Evolutionary conservation across 148 eudicot genomes (phyloP), one percentile per base, ranked within the genome.

Genomic region (Rheum nobile): DNA sequence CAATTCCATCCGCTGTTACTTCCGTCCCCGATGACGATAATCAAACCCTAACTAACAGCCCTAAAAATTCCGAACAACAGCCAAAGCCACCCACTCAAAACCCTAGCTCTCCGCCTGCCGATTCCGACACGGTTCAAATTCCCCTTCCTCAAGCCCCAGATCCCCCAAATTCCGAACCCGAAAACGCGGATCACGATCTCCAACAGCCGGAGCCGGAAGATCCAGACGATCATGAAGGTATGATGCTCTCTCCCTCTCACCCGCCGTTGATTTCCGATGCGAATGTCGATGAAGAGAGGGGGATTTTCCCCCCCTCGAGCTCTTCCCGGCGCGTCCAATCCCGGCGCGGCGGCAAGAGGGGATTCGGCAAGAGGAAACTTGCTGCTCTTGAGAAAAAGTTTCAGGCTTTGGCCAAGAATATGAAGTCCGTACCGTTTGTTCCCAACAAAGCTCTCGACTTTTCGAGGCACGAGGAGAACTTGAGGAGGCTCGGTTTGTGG

Each of bases 401-500:
- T 34, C 80, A 76, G 28, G 65, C 37, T 73, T 77, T 95, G 41
- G 61, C 28, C 4, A 74, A 72, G 31, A 81, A 71, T 9, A 77
- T 92, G 2, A 86, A 84, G 0, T 90, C 91, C 6, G 81, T 96
- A 9, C 91, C 96, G 0, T 96, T 96, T 78, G 32, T 73, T 6
- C 94, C 96, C 12, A 31, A 37, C 7, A 85, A 87, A 73, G 38
- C 32, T 29, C 80, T 83, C 0, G 89, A 86, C 71, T 86, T 96
- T 54, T 44, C 44, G 0, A 77, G 32, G 71, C 79, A 86, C 48
- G 96, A 92, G 79, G 75, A 80, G 46, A 43, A 77, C 8, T 74
- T 96, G 77, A 88, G 68, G 86, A 59, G 76, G 0, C 74, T 90
- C 29, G 93, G 90, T 2, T 70, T 96, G 82, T 96, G 93, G 93